phyloP scores from a whole-genome alignment of 2,329 filamentous ascomycete genomes.

The Ceratocystis ficicola region DNA sequence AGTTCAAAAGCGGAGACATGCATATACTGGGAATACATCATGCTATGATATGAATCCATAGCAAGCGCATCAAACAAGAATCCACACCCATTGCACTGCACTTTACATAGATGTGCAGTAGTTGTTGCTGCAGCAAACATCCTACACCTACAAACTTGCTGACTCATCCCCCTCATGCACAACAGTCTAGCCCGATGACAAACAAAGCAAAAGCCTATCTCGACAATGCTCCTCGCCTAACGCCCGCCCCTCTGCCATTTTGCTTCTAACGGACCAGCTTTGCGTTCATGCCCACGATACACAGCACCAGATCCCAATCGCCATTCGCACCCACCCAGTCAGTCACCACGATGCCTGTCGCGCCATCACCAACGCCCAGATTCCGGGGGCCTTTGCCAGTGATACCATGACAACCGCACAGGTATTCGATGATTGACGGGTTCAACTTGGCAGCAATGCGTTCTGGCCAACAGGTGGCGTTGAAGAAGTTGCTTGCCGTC shows the following conservation, averaged over 20 bases:
- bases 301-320: conserved; percentile 81
- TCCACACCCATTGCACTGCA: neutral
- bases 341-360: conserved; percentile 78
- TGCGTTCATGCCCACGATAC: conserved; percentile 85
- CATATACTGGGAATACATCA: conserved; percentile 5
- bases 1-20: conserved; percentile 13
- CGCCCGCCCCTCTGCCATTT: neutral
- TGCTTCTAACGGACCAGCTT: conserved; percentile 41
- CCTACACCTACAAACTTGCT: neutral
- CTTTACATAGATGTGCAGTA: neutral
- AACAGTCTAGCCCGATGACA: neutral
- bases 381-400: conserved; percentile 38
- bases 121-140: neutral
- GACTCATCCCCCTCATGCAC: neutral
- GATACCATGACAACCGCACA: conserved; percentile 46
- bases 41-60: neutral
- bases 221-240: neutral
- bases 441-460: conserved; percentile 80
- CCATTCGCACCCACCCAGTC: conserved; percentile 83
- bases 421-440: conserved; percentile 54
- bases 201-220: neutral
- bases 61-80: neutral
- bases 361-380: conserved; percentile 52
- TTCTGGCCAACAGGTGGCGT: conserved; percentile 82
- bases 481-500: conserved; percentile 89